phyloP scores from a whole-genome alignment of 139 green algal species.

The Gonium pectorale region DNA sequence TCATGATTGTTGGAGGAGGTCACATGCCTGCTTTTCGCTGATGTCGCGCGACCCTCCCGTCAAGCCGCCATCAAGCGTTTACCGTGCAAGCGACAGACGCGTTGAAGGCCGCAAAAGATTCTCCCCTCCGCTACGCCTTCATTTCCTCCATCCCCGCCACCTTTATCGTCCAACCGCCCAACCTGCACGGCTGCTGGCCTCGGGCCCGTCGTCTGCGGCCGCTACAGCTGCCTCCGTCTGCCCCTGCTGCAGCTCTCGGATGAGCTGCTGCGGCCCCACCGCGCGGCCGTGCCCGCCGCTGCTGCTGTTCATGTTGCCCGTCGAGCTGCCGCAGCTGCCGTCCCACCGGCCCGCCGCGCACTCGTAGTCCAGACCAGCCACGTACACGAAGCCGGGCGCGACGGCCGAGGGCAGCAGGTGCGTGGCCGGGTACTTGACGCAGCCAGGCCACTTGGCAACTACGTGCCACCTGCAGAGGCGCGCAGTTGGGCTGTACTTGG shows the following conservation, averaged over 20 bases:
- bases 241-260: background rate
- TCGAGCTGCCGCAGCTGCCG: slow-evolving; percentile 16
- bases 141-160: too few relatives aligned
- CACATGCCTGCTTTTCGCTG: too few relatives aligned
- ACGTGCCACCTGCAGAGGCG: slow-evolving; percentile 41
- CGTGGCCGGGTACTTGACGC: slow-evolving; percentile 41
- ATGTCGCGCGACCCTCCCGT: too few relatives aligned
- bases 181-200: too few relatives aligned
- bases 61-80: too few relatives aligned
- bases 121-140: too few relatives aligned
- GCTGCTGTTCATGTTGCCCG: slow-evolving; percentile 13
- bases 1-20: too few relatives aligned
- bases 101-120: too few relatives aligned
- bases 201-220: background rate
- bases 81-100: too few relatives aligned
- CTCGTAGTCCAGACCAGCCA: slow-evolving; percentile 55
- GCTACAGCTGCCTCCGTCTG: background rate
- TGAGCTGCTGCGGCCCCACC: background rate
- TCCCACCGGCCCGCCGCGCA: slow-evolving; percentile 51
- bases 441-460: slow-evolving; percentile 44
- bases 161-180: too few relatives aligned
- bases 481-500: too few relatives aligned
- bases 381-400: slow-evolving; percentile 33
- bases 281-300: slow-evolving; percentile 11
- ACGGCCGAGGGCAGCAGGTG: slow-evolving; percentile 35